Evolutionary conservation across 2,329 filamentous ascomycete species (phyloP).

Genomic region (Exserohilum turcica): DNA sequence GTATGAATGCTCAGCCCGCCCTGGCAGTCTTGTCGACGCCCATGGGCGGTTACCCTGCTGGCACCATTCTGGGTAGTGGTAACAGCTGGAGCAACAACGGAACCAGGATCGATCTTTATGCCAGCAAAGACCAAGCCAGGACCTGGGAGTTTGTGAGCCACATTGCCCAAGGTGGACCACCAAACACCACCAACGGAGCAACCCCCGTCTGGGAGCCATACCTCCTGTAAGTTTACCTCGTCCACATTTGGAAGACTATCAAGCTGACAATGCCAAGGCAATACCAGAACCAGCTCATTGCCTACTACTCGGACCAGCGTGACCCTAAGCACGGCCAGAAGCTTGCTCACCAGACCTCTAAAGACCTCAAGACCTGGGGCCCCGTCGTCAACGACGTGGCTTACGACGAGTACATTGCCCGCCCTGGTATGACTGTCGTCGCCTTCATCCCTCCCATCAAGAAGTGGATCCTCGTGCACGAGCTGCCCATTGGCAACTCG

Average conservation of each 20-base stretch:
- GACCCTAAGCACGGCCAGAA: slow-evolving; percentile 33
- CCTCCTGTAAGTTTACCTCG: slow-evolving; percentile 17
- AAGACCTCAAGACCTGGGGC: slow-evolving; percentile 28
- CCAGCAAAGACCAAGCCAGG: slow-evolving; percentile 24
- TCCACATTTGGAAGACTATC: not conserved
- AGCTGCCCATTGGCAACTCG: slow-evolving; percentile 24
- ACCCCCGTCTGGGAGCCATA: slow-evolving; percentile 35
- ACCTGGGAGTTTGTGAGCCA: slow-evolving; percentile 33
- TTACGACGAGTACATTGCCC: slow-evolving; percentile 22
- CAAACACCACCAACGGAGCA: slow-evolving; percentile 27
- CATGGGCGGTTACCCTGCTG: slow-evolving; percentile 24
- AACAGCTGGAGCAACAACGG: slow-evolving; percentile 55
- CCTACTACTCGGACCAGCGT: slow-evolving; percentile 36
- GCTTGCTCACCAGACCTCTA: slow-evolving; percentile 28
- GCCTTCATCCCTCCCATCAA: slow-evolving; percentile 23
- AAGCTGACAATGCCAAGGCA: slow-evolving; percentile 9
- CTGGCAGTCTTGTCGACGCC: slow-evolving; percentile 19
- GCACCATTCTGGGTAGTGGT: slow-evolving; percentile 52
- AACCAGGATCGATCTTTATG: slow-evolving; percentile 29
- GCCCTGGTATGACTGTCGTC: slow-evolving; percentile 33
- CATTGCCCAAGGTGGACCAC: slow-evolving; percentile 23
- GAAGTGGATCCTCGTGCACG: slow-evolving; percentile 33
- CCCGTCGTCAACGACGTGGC: slow-evolving; percentile 29
- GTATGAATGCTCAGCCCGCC: slow-evolving; percentile 58
- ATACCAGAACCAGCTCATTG: slow-evolving; percentile 24